phyloP scores from a whole-genome alignment of 768 basidiomycete species.

The Suillus hirtellus region DNA sequence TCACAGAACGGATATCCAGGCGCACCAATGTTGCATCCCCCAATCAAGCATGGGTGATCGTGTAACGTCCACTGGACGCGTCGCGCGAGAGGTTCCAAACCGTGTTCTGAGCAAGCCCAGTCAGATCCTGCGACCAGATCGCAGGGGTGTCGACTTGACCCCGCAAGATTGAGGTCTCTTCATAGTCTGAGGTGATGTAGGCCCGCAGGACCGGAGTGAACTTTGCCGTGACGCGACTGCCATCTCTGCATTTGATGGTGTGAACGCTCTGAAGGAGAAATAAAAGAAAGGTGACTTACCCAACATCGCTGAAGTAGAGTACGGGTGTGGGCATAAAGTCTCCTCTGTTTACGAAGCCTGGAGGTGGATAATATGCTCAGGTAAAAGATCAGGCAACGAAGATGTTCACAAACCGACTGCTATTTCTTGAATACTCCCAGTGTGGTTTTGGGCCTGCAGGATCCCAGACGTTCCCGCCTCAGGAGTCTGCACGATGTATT shows the following conservation, averaged over 20 bases:
- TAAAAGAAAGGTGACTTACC: background rate
- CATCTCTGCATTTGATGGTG: background rate
- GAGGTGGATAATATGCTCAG: background rate
- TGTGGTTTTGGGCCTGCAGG: background rate
- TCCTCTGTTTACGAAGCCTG: background rate
- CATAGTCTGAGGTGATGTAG: constrained; percentile 9
- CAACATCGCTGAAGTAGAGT: constrained; percentile 2
- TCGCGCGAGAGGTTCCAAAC: constrained; percentile 1
- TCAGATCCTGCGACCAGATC: background rate
- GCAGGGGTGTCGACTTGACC: background rate
- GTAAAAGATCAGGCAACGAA: no score
- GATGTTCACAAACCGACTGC: background rate
- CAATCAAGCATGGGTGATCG: background rate
- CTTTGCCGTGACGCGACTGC: background rate
- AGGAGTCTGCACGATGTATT: background rate
- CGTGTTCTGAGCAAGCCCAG: background rate
- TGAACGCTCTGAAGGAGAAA: background rate
- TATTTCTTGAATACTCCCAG: background rate
- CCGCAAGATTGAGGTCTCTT: background rate
- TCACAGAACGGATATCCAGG: background rate
- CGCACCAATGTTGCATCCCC: background rate
- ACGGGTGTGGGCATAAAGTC: background rate
- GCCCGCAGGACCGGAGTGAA: constrained; percentile 3
- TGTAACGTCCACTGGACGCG: background rate
- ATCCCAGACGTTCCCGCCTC: background rate